These are phyloP conservation scores for Anethum foeniculum DNA, from an alignment of 140 eudicot genomes.

Conservation along the genomic window DNA sequence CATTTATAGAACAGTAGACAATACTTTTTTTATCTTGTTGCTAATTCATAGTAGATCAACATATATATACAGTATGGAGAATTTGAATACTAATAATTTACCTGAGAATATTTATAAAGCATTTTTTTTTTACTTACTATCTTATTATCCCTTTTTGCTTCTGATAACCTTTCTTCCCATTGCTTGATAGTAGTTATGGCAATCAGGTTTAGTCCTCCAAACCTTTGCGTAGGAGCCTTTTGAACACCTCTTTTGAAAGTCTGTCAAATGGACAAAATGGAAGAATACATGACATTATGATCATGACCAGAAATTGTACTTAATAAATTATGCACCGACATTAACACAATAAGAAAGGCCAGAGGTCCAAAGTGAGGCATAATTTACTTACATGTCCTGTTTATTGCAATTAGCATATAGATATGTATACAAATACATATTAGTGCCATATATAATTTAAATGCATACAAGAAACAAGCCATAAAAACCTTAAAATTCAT, in stretches of 20 bases:
- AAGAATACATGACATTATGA: neutral
- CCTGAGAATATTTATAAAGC: neutral
- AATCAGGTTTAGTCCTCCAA: neutral
- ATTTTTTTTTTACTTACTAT: slow-evolving; percentile 22
- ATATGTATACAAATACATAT: too few relatives aligned
- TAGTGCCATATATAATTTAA: neutral
- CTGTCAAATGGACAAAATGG: slow-evolving; percentile 15
- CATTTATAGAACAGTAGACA: neutral
- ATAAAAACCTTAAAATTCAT: neutral
- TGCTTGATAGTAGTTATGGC: slow-evolving; percentile 19
- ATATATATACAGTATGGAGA: neutral
- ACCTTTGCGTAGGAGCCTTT: slow-evolving; percentile 1
- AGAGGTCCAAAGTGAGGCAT: neutral
- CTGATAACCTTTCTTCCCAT: slow-evolving; percentile 45
- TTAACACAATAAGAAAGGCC: neutral
- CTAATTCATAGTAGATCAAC: neutral
- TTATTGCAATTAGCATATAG: neutral
- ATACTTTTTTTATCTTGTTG: neutral
- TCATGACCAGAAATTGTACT: neutral
- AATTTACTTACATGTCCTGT: neutral
- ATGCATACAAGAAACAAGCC: neutral
- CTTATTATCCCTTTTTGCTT: slow-evolving; percentile 34
- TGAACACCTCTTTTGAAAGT: slow-evolving; percentile 7
- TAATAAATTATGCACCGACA: neutral
- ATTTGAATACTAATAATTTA: neutral